Percentiles rank a stretch among this genome's conserved stretches.
phyloP scores from a whole-genome alignment of 441 rosid species.

The Brassica hybrid region DNA sequence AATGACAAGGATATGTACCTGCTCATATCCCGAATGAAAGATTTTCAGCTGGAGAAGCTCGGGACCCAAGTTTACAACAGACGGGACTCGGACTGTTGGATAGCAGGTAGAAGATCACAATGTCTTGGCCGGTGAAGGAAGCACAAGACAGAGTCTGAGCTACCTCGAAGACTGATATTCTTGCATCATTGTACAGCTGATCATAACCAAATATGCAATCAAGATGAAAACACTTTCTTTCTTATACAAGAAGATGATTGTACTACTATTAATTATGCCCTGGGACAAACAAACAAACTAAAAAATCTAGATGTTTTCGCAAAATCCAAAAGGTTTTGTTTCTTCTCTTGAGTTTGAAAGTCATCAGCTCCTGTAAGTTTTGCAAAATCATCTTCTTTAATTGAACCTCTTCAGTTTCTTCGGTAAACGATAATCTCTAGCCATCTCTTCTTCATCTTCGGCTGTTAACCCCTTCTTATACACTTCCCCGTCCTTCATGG shows the following conservation, averaged over 20 bases:
- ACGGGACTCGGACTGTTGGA: conserved; percentile 64
- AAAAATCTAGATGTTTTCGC: background rate
- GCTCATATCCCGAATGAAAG: conserved; percentile 50
- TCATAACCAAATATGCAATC: conserved; percentile 24
- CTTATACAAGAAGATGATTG: conserved; percentile 25
- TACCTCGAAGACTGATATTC: no score
- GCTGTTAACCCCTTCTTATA: conserved; percentile 81
- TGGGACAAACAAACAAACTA: no score
- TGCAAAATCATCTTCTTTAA: conserved; percentile 73
- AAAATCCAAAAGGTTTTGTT: background rate
- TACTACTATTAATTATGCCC: conserved; percentile 15
- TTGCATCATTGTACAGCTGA: background rate
- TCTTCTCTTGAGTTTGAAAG: conserved; percentile 43
- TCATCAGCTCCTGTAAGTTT: conserved; percentile 79
- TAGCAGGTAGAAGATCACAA: conserved; percentile 68
- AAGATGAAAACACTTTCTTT: conserved; percentile 3
- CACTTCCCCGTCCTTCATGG: conserved; percentile 81
- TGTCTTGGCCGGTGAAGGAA: conserved; percentile 59
- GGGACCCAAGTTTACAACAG: conserved; percentile 25
- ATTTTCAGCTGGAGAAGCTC: conserved; percentile 35
- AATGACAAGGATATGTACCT: conserved; percentile 44
- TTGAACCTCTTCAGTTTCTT: conserved; percentile 73
- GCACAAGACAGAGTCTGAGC: conserved; percentile 31
- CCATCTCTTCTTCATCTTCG: conserved; percentile 82
- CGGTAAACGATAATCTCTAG: conserved; percentile 69